A percentile compares a stretch with the other conserved stretches of the same genome.
phyloP scores from a whole-genome alignment of 106 monocot species.

The Allium fistulosum region DNA sequence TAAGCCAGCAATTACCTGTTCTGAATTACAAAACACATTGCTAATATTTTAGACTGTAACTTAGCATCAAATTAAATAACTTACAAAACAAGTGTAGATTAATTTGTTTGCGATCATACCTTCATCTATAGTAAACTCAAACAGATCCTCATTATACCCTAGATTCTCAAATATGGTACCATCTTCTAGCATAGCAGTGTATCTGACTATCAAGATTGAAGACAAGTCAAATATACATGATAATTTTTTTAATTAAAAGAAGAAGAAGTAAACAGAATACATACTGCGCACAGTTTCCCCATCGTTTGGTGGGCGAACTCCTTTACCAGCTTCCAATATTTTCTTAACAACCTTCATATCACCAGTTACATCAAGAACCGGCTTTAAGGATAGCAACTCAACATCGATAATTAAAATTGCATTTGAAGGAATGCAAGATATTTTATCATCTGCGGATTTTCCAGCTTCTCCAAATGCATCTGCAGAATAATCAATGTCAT shows the following conservation, averaged over 20 bases:
- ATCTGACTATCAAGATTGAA: conserved; percentile 34
- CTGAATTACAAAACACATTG: conserved; percentile 20
- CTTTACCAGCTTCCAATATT: conserved; percentile 50
- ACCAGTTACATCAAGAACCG: conserved; percentile 55
- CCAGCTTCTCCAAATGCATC: conserved; percentile 67
- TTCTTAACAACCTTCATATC: conserved; percentile 60
- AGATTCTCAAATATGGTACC: conserved; percentile 49
- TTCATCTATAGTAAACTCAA: conserved; percentile 63
- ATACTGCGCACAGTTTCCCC: conserved; percentile 51
- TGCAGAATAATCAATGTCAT: conserved; percentile 1
- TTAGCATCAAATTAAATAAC: background rate
- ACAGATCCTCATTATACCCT: conserved; percentile 29
- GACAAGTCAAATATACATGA: background rate
- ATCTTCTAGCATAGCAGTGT: conserved; percentile 50
- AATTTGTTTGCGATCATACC: conserved; percentile 21
- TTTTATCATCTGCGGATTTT: conserved; percentile 21
- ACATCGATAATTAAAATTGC: conserved; percentile 30
- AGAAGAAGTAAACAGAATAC: conserved; percentile 1
- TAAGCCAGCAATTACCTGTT: conserved; percentile 59
- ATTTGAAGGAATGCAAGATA: conserved; percentile 37
- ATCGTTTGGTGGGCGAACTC: conserved; percentile 40
- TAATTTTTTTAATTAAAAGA: background rate
- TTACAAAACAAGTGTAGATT: background rate
- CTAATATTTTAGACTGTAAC: too few species aligned
- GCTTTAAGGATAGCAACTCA: conserved; percentile 45